These are phyloP conservation scores for Cymbopogon flexuosus DNA, from an alignment of 202 grass and related monocot genomes.

Conservation along the genomic window DNA sequence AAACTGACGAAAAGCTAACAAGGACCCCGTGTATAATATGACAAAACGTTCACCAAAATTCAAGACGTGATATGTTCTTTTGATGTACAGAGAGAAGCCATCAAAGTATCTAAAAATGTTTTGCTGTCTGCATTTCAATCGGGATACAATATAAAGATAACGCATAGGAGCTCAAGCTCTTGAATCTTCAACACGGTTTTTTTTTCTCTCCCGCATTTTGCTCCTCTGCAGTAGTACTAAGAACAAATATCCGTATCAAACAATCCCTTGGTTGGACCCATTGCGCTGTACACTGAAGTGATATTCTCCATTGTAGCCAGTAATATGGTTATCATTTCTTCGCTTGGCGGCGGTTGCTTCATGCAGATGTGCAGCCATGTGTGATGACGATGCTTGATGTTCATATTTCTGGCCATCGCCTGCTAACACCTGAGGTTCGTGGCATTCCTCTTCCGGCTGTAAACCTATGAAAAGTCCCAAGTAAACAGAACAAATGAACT, in stretches of 20 bases:
- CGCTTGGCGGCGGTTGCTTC: not conserved
- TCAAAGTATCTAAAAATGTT: not conserved
- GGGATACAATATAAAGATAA: not conserved
- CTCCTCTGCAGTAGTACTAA: too few relatives aligned
- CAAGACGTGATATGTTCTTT: not conserved
- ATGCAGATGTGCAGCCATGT: not conserved
- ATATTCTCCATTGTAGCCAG: not conserved
- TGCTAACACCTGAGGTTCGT: not conserved
- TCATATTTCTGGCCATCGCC: not conserved
- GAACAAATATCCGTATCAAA: too few relatives aligned
- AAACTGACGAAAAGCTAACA: not conserved
- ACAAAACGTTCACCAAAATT: not conserved
- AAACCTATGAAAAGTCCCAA: conserved; percentile 2
- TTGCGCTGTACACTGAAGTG: not conserved
- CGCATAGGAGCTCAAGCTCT: too few relatives aligned
- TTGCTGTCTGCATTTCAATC: not conserved
- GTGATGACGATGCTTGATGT: not conserved
- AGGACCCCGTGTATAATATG: not conserved
- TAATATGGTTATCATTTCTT: not conserved
- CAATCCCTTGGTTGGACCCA: not conserved
- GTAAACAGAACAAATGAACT: not conserved
- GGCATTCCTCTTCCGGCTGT: not conserved
- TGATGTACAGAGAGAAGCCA: too few relatives aligned
- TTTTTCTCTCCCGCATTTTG: too few relatives aligned
- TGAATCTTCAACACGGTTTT: too few relatives aligned